Evolutionary conservation across 1,284 basidiomycete species (phyloP).

Genomic region (Stygiomarasmius scandens): DNA sequence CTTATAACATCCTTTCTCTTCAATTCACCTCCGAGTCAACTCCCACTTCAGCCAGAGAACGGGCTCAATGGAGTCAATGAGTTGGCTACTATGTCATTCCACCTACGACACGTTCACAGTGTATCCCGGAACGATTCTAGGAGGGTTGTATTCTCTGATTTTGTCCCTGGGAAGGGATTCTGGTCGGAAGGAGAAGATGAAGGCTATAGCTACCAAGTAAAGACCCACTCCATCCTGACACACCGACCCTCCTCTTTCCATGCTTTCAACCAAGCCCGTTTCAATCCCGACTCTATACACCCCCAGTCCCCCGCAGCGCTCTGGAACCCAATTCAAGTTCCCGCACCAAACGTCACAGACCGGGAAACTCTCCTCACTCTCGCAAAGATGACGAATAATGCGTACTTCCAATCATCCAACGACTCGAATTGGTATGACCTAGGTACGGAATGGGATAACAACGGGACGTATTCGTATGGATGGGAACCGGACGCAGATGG

Average conservation of each 20-base stretch:
- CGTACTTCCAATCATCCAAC: constrained; percentile 56
- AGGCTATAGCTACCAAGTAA: constrained; percentile 37
- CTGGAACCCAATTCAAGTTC: constrained; percentile 50
- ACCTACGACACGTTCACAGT: constrained; percentile 69
- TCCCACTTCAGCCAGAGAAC: too few relatives aligned
- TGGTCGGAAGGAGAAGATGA: too few relatives aligned
- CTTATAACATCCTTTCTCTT: too few relatives aligned
- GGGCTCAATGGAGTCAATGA: too few relatives aligned
- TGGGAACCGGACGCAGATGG: constrained; percentile 89
- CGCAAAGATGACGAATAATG: constrained; percentile 83
- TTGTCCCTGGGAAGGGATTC: too few relatives aligned
- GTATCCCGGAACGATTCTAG: constrained; percentile 50
- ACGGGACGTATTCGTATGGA: constrained; percentile 76
- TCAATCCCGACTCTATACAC: constrained; percentile 45
- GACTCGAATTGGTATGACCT: constrained; percentile 67
- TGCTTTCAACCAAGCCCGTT: constrained; percentile 51
- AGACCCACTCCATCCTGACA: constrained; percentile 40
- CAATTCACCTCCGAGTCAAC: background rate
- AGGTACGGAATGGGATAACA: constrained; percentile 63
- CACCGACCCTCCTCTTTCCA: constrained; percentile 55
- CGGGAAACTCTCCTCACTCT: constrained; percentile 69
- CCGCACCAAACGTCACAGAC: constrained; percentile 60
- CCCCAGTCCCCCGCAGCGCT: constrained; percentile 47
- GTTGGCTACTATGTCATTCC: constrained; percentile 36
- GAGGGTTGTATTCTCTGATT: constrained; percentile 67